Evolutionary conservation across 1,284 basidiomycete species (phyloP), one percentile per base, ranked within the genome.

Genomic region (Leccinum holopus): DNA sequence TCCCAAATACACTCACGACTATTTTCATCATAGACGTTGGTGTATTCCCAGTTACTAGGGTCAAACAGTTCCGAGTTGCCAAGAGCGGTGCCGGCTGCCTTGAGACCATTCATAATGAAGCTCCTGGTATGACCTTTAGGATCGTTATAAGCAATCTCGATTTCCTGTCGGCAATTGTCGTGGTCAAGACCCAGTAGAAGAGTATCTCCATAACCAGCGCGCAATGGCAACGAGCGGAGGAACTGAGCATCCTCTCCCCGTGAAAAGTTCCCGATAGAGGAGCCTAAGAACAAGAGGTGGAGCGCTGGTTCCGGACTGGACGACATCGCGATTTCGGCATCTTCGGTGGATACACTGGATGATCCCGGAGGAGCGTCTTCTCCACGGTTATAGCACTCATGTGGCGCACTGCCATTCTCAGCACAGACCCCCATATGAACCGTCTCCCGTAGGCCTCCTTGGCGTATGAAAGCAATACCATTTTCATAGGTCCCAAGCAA

Each of bases 81-180:
- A 3, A 92, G 79, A 5, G 80, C 78, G 18, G 80, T 77, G 8
- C 89, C 88, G 1, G 87, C 87, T 7, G 75, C 80, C 62, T 82
- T 84, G 65, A 98, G 81, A 0, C 94, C 96, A 71, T 99, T 96
- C 83, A 97, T 88, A 67, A 97, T 95, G 74, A 98, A 99, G 16
- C 81, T 79, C 65, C 79, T 80, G 0, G 96, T 98, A 65, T 90
- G 80, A 5, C 94, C 94, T 63, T 84, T 80, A 1, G 82, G 79
- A 69, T 97, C 95, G 70, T 96, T 90, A 77, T 97, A 97, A 0
- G 94, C 94, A 30, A 78, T 74, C 69, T 94, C 90, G 57, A 97
- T 88, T 63, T 84, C 77, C 18, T 78, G 75, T 55, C 83, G 82
- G 59, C 84, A 82, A 69, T 92, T 91, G 77, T 92, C 83, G 70